Conservation (phyloP, 2,329 filamentous ascomycete species). For the Hymenoscyphus fraxineus region DNA sequence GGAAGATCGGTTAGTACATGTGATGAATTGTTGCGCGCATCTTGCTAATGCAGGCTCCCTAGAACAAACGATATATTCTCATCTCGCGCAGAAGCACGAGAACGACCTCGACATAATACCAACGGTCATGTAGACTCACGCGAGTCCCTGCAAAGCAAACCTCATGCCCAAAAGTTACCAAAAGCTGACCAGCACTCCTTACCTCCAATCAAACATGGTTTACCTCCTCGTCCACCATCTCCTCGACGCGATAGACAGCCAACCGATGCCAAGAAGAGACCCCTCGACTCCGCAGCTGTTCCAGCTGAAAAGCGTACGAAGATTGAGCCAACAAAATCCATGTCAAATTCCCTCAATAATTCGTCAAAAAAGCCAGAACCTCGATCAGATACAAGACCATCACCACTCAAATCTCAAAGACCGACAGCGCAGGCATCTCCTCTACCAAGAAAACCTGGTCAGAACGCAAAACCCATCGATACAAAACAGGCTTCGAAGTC, state of each 20-base stretch:
- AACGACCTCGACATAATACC: constrained; percentile 12
- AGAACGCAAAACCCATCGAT: constrained; percentile 13
- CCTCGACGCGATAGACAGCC: constrained; percentile 19
- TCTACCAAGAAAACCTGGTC: constrained; percentile 16
- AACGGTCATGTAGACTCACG: constrained; percentile 21
- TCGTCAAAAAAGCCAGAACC: constrained; percentile 21
- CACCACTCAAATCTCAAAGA: constrained; percentile 22
- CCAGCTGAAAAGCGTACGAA: constrained; percentile 32
- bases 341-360: constrained; percentile 17
- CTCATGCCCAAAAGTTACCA: constrained; percentile 8
- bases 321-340: constrained; percentile 21
- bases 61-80: constrained; percentile 17
- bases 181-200: constrained; percentile 7
- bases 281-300: constrained; percentile 24
- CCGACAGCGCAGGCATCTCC: constrained; percentile 17
- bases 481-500: constrained; percentile 16
- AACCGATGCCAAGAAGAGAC: constrained; percentile 26
- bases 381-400: constrained; percentile 18
- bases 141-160: constrained; percentile 14
- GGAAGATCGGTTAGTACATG: constrained; percentile 13
- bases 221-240: constrained; percentile 31
- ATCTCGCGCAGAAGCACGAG: constrained; percentile 15
- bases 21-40: not conserved
- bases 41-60: constrained; percentile 14
- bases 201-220: constrained; percentile 22